phyloP scores from a whole-genome alignment of 2,329 filamentous ascomycete species.

The Neonectria coccinea region DNA sequence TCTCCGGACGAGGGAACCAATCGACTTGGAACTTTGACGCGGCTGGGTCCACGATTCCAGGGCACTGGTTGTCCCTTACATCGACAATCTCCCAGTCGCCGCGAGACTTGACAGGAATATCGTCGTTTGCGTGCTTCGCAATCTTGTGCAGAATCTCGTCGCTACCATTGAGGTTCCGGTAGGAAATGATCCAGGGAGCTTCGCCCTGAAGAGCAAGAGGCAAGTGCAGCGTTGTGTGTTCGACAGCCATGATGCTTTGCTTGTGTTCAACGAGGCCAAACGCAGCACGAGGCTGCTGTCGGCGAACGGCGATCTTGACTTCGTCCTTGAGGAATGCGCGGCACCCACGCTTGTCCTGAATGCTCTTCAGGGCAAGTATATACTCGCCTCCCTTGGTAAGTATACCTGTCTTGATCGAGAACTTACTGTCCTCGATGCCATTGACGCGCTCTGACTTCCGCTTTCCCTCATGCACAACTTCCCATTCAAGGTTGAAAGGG shows the following conservation, averaged over 20 bases:
- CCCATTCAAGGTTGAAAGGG: constrained; percentile 92
- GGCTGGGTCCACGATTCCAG: constrained; percentile 79
- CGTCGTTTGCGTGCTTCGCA: constrained; percentile 72
- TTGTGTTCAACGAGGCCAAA: constrained; percentile 90
- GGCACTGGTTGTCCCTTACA: constrained; percentile 83
- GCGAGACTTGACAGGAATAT: constrained; percentile 71
- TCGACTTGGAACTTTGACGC: constrained; percentile 82
- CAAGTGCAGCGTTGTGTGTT: constrained; percentile 78
- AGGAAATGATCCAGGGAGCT: constrained; percentile 84
- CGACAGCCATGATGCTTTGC: constrained; percentile 78
- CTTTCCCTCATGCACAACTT: constrained; percentile 90
- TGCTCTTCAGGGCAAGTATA: constrained; percentile 83
- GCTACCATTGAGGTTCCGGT: constrained; percentile 73
- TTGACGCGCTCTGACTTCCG: constrained; percentile 75
- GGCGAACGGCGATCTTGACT: constrained; percentile 85
- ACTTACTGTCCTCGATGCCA: constrained; percentile 70
- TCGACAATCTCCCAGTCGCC: constrained; percentile 85
- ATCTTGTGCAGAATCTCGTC: constrained; percentile 60
- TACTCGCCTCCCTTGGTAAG: constrained; percentile 90
- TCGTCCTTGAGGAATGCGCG: constrained; percentile 88
- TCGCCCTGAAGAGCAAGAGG: constrained; percentile 89
- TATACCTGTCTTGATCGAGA: constrained; percentile 79
- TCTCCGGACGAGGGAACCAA: constrained; percentile 85
- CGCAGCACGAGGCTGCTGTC: constrained; percentile 85
- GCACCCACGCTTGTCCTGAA: constrained; percentile 88